Evolutionary conservation across 2,329 filamentous ascomycete genomes (phyloP).

Genomic region (Byssochlamys sp.): DNA sequence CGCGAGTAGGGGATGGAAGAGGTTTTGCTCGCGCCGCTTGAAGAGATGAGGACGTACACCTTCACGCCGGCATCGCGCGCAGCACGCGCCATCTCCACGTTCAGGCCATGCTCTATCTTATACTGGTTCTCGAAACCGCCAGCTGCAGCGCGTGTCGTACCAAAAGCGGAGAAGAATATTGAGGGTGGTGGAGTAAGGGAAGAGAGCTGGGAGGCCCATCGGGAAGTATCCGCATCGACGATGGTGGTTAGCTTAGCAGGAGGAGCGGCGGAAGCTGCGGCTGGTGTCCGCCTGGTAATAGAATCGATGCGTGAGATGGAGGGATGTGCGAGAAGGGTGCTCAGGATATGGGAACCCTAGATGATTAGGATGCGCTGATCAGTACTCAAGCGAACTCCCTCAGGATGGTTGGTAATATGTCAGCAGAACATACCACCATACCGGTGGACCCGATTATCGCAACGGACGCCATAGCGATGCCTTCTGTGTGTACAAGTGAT

Average conservation of each 20-base stretch:
- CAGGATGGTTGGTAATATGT: background rate
- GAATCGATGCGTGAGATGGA: conserved; percentile 34
- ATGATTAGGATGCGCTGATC: conserved; percentile 20
- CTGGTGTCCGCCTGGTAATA: conserved; percentile 36
- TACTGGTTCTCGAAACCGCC: conserved; percentile 71
- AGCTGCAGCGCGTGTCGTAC: conserved; percentile 66
- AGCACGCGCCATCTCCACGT: conserved; percentile 64
- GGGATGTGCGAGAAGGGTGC: conserved; percentile 34
- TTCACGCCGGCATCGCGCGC: conserved; percentile 63
- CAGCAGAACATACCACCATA: conserved; percentile 36
- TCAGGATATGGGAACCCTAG: conserved; percentile 66
- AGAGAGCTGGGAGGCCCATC: conserved; percentile 57
- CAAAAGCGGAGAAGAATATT: conserved; percentile 67
- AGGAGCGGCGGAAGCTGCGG: conserved; percentile 36
- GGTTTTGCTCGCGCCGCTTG: conserved; percentile 42
- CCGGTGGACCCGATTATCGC: conserved; percentile 40
- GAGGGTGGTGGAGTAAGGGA: conserved; percentile 47
- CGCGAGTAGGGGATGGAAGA: conserved; percentile 47
- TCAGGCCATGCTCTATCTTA: conserved; percentile 80
- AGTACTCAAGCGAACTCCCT: background rate
- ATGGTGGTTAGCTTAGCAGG: conserved; percentile 56
- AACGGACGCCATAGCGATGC: conserved; percentile 33
- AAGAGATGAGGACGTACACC: conserved; percentile 69
- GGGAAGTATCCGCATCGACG: conserved; percentile 55
- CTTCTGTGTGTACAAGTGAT: background rate